Evolutionary conservation across 805 yeast species (phyloP), one percentile per base, ranked within the genome.

Genomic region (Wickerhamiella shivajii): DNA sequence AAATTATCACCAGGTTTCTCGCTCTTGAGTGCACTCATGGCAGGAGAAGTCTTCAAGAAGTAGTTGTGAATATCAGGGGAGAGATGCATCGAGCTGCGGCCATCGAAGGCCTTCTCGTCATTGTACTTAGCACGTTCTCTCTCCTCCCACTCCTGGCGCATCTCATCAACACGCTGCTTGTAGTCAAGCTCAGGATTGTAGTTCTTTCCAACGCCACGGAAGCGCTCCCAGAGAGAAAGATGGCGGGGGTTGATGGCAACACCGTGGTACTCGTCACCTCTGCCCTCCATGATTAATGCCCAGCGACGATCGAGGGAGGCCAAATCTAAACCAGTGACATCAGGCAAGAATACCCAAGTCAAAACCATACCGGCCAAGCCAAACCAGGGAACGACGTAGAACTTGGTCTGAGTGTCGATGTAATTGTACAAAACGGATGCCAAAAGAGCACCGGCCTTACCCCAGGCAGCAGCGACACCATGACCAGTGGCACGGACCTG

Each of bases 401-500:
- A 56, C 43, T 46, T 48, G 36, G 50, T 45, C 44, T 52, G 56
- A 27, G 34, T 43, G 29, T 33, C 36, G 33, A 56, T 54, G 50
- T 56, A 56, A 48, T 55, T 54, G 50, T 52, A 56, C 19, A 55
- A 46, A 27, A 56, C 46, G 10, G 53, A 40, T n/a, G 77, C 77
- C 49, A 70, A 58, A 41, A 71, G 64, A 32, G 77, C 77, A 51
- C 77, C 77, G 40, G 64, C 60, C 60, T 71, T 72, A 61, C 78
- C 78, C 38, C 60, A 43, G 27, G 77, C 77, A 41, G 77, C 77
- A 41, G 74, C 67, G 38, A 71, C 47, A 53, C 78, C 78, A 50
- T 72, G 77, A 23, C 77, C 76, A 35, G 75, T 61, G 22, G 77
- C 72, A 60, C 78, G 70, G 55, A 69, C 65, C 50, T 66, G 59